Percentiles rank a stretch among this genome's conserved stretches.
These are phyloP conservation scores for Trichoderma guizhouense DNA, from an alignment of 2,329 filamentous ascomycete species.

Conservation along the genomic window DNA sequence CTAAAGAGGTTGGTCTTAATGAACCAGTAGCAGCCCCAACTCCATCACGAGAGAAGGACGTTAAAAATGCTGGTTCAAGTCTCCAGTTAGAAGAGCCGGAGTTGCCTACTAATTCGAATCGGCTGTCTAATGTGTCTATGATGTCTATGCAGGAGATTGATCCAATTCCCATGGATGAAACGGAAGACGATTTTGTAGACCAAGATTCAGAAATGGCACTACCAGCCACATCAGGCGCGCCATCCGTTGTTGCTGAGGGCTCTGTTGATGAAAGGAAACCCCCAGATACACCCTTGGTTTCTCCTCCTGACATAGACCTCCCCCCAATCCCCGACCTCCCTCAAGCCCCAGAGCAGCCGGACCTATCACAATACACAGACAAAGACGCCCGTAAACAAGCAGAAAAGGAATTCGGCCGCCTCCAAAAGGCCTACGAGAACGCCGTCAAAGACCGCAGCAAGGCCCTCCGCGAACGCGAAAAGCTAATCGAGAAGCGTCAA, in stretches of 20 bases:
- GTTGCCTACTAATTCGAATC: slow-evolving; percentile 18
- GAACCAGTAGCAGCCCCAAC: neutral
- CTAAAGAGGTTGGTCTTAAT: neutral
- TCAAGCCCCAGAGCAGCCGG: slow-evolving; percentile 41
- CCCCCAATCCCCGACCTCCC: slow-evolving; percentile 50
- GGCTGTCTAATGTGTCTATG: slow-evolving; percentile 1
- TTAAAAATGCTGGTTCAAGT: neutral
- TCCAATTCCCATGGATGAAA: slow-evolving; percentile 37
- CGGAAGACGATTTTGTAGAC: slow-evolving; percentile 9
- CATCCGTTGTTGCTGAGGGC: neutral
- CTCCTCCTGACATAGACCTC: slow-evolving; percentile 29
- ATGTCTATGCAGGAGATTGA: slow-evolving; percentile 36
- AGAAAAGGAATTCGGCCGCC: slow-evolving; percentile 63
- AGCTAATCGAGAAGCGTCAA: slow-evolving; percentile 53
- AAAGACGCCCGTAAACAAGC: slow-evolving; percentile 64
- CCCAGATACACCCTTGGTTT: neutral
- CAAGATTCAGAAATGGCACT: neutral
- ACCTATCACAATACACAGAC: slow-evolving; percentile 58
- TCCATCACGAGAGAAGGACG: neutral
- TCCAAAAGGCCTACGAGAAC: slow-evolving; percentile 62
- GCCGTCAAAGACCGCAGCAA: slow-evolving; percentile 65
- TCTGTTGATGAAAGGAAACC: too few species aligned
- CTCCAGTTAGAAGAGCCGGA: neutral
- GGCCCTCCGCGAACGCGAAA: slow-evolving; percentile 59
- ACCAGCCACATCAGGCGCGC: neutral